Conservation (phyloP, 2,329 filamentous ascomycete species). For the Lachnellula suecica region DNA sequence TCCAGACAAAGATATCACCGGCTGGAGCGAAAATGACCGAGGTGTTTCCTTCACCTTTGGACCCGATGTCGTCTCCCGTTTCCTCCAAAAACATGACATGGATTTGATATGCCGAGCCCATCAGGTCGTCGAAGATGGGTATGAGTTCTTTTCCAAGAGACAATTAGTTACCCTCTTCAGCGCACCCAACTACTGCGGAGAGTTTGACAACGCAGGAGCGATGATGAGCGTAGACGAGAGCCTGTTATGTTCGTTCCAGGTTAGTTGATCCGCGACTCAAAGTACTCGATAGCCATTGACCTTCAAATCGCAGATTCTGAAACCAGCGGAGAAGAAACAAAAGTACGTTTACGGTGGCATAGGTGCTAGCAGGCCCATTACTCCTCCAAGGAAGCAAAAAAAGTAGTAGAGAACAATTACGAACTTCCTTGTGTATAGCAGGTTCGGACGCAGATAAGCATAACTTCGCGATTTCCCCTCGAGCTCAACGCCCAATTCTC, state of each 20-base stretch:
- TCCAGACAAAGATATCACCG: constrained; percentile 98
- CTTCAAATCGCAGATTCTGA: constrained; percentile 72
- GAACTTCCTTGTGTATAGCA: constrained; percentile 73
- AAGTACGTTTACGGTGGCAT: constrained; percentile 88
- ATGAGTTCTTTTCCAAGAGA: constrained; percentile 99
- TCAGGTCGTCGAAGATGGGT: constrained; percentile 97
- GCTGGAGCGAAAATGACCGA: constrained; percentile 98
- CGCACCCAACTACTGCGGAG: constrained; percentile 97
- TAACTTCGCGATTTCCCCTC: constrained; percentile 26
- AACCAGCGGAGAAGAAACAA: constrained; percentile 99
- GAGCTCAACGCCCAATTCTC: constrained; percentile 27
- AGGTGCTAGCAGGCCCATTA: constrained; percentile 68
- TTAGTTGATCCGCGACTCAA: constrained; percentile 37
- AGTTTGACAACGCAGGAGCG: constrained; percentile 98
- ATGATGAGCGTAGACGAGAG: constrained; percentile 99
- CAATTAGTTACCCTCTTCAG: constrained; percentile 97
- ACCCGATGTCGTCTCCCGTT: constrained; percentile 93
- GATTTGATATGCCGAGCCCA: constrained; percentile 98
- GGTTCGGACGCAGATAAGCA: constrained; percentile 91
- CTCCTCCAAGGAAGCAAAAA: constrained; percentile 70
- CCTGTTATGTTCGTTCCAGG: constrained; percentile 98
- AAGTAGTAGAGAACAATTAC: constrained; percentile 62
- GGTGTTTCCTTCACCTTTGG: constrained; percentile 99
- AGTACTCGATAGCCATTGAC: not conserved
- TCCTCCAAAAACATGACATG: constrained; percentile 99